Evolutionary conservation across 495 filamentous ascomycete genomes (phyloP), one percentile per base, ranked within the genome.

Genomic region (Aspergillus leporis): DNA sequence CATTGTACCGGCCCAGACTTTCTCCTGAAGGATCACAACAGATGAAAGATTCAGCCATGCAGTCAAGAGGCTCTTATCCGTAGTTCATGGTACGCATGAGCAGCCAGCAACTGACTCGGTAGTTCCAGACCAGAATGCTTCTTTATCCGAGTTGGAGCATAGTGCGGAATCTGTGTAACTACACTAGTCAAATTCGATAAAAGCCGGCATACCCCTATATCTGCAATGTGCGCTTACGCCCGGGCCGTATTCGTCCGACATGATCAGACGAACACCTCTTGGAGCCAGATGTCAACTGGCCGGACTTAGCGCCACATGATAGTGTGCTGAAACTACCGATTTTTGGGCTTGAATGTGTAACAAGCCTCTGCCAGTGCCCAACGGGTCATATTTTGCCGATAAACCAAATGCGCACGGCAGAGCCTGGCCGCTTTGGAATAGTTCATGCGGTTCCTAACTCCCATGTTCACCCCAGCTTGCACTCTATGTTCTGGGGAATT

Each of bases 171-270:
- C 13, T 23, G 43, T 47, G 43, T 47, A 47, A 47, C 43, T 47
- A 22, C 43, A 14, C 43, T 14, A 23, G 19, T 47, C 19, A 47
- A 7, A 47, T 47, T 47, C 9, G 43, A 47, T 21, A 47, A 47
- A 47, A 18, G 19, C 43, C 43, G 43, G 43, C 43, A 47, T 47
- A 47, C 43, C 43, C 43, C 43, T 47, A 47, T 47, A 23, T 47
- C 43, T 47, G 18, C 43, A 23, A 1, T 23, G 19, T 47, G 43
- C 43, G 8, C 19, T 8, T 47, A 47, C 19, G 12, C 43, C 43
- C 43, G 43, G 43, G 5, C 43, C 43, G 19, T 47, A 47, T 47
- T 47, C 43, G 43, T 47, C 43, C 43, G 19, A 47, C 43, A 47
- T 14, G 5, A 47, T 47, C 43, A 47, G 43, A 47, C 43, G 43